phyloP scores from a whole-genome alignment of 2,329 filamentous ascomycete genomes.

The Cladosporium phlei region DNA sequence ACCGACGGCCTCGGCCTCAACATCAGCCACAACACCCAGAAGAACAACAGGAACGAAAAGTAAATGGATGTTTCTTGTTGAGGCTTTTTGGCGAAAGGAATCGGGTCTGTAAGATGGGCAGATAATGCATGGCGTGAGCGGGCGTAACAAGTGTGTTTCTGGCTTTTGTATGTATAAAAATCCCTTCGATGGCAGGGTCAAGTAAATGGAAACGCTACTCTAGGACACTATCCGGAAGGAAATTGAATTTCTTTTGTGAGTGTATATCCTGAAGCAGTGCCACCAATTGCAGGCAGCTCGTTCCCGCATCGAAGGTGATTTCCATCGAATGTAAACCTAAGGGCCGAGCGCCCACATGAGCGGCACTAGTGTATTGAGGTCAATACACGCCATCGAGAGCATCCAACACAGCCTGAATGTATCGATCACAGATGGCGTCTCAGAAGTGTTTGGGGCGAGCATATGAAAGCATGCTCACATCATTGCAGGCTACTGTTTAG shows the following conservation, averaged over 20 bases:
- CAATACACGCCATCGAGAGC: too few species aligned
- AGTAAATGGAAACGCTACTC: slow-evolving; percentile 12
- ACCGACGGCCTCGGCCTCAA: slow-evolving; percentile 87
- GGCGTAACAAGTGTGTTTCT: slow-evolving; percentile 10
- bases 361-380: too few species aligned
- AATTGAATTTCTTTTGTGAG: slow-evolving; percentile 1
- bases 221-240: not conserved
- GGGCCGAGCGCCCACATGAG: too few species aligned
- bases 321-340: too few species aligned
- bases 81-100: not conserved
- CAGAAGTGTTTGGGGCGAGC: too few species aligned
- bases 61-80: not conserved
- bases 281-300: too few species aligned
- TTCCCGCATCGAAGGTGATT: too few species aligned
- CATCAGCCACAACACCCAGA: slow-evolving; percentile 47
- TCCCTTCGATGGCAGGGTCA: not conserved
- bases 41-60: slow-evolving; percentile 13
- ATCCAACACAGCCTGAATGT: too few species aligned
- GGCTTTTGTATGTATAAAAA: slow-evolving; percentile 11
- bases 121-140: slow-evolving; percentile 9
- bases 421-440: too few species aligned
- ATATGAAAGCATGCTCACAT: too few species aligned
- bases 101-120: not conserved
- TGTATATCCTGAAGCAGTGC: too few species aligned
- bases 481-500: too few species aligned